These are phyloP conservation scores for Alternaria ethzedia DNA, from an alignment of 2,329 filamentous ascomycete species.

Conservation along the genomic window DNA sequence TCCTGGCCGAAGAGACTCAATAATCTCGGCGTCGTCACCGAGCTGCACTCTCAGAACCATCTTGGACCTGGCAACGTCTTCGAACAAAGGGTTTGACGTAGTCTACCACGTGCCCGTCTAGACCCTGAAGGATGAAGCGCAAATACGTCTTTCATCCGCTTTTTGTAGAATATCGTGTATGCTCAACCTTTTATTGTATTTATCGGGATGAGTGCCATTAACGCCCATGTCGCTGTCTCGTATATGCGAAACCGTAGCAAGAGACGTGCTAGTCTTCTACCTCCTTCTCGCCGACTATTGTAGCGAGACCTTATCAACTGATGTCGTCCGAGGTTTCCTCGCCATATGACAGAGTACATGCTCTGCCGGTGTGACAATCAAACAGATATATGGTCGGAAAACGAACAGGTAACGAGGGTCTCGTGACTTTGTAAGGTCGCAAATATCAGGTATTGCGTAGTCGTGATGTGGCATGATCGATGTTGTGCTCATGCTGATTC, in stretches of 20 bases:
- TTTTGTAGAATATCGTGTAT: not conserved
- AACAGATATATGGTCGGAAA: not conserved
- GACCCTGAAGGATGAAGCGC: not conserved
- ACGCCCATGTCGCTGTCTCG: not conserved
- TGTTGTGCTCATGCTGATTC: not conserved
- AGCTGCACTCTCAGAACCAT: not conserved
- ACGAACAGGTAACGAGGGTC: fast-evolving
- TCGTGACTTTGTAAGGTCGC: not conserved
- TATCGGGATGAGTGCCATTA: not conserved
- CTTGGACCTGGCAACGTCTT: not conserved
- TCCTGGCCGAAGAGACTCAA: not conserved
- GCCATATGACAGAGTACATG: not conserved
- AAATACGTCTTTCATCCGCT: not conserved
- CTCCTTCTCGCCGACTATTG: not conserved
- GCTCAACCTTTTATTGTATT: not conserved
- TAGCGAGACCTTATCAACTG: not conserved
- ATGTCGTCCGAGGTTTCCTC: not conserved
- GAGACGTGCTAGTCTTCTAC: not conserved
- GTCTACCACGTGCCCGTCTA: not conserved
- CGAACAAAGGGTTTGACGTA: not conserved
- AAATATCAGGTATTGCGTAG: not conserved
- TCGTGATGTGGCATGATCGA: not conserved
- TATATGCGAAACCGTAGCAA: not conserved
- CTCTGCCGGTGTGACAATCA: not conserved
- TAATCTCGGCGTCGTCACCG: not conserved